Evolutionary conservation across 805 yeast genomes (phyloP), one percentile per base, ranked within the genome.

Genomic region (Hanseniaspora hatyaiensis): DNA sequence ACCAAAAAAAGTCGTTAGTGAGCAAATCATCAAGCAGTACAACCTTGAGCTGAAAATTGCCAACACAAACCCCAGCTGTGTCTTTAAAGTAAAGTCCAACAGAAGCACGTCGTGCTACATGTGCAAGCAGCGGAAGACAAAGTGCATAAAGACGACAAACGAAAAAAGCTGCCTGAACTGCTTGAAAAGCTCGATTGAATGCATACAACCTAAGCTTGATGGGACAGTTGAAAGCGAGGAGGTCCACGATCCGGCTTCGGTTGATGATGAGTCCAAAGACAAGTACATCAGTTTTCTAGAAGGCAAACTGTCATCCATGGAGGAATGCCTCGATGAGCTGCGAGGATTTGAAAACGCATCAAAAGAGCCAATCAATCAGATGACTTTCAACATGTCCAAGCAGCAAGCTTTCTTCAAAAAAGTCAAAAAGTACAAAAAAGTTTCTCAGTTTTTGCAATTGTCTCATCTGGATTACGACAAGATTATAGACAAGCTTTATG

Each of bases 141-240:
- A 75, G 56, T 78, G 85, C 62, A 83, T 79, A 54, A 82, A 77
- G 49, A 66, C 79, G 40, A 59, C 72, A 11, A 44, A 44, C 24
- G 33, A 44, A 22, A 84, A 84, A 6, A 67, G 75, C 41, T 78
- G 85, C 55, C 74, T 82, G 4, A 76, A 78, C 34, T 79, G 85
- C 62, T 62, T 78, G 47, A 77, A 77, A 55, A 79, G 83, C 1
- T 77, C 75, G 28, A 76, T 71, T 6, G 64, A 70, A 50, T 78
- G 85, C 58, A 66, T 77, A 6, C 80, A 78, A 57, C 86, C 86
- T 16, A 18, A 23, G 2, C 20, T 38, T 2, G 18, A 32, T 15
- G 31, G 26, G 34, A 30, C 15, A 28, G 18, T 62, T 4, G 29
- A 30, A 16, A 20, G n/a, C n/a, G n/a, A n/a, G n/a, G n/a, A n/a